These are phyloP conservation scores for Triglochin maritima DNA, from an alignment of 106 monocot genomes.

Conservation along the genomic window DNA sequence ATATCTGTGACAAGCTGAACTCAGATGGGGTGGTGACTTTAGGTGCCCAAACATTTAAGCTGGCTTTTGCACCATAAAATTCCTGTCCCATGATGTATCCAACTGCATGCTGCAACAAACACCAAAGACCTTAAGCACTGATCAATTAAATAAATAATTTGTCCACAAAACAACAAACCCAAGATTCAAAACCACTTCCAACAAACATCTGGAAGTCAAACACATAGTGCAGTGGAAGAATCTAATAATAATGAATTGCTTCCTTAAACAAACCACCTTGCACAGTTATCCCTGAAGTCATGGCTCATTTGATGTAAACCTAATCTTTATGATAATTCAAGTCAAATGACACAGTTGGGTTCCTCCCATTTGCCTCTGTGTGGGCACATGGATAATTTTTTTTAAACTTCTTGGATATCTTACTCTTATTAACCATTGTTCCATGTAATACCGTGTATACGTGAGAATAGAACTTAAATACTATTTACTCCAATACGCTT, in stretches of 20 bases:
- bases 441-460: no score
- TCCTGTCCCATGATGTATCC: constrained; percentile 62
- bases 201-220: no score
- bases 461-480: no score
- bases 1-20: constrained; percentile 89
- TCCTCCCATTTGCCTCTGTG: neutral
- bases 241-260: no score
- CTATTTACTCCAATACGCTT: no score
- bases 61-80: constrained; percentile 80
- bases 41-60: constrained; percentile 79
- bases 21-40: constrained; percentile 44
- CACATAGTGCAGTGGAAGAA: no score
- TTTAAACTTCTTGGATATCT: no score
- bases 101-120: constrained; percentile 60
- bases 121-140: neutral
- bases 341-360: constrained; percentile 7
- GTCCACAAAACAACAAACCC: no score
- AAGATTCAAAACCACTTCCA: no score
- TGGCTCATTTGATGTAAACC: neutral
- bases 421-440: no score
- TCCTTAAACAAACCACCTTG: no score
- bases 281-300: neutral
- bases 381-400: neutral
- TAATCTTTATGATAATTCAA: neutral
- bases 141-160: neutral